phyloP scores from a whole-genome alignment of 2,329 filamentous ascomycete species.

The Trichoderma semiorbis region DNA sequence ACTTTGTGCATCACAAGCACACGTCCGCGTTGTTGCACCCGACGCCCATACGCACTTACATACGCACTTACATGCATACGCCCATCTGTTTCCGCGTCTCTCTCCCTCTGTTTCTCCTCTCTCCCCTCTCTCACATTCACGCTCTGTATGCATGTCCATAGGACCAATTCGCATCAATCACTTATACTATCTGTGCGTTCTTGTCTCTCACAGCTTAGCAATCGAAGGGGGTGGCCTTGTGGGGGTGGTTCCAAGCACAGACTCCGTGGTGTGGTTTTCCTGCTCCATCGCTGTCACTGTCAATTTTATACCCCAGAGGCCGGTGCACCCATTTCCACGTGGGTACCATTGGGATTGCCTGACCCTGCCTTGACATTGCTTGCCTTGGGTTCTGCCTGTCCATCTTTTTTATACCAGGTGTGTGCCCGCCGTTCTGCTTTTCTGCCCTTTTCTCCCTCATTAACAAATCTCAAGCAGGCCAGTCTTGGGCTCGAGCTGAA shows the following conservation, averaged over 20 bases:
- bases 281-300: constrained; percentile 12
- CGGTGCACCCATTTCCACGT: constrained; percentile 12
- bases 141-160: neutral
- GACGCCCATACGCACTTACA: neutral
- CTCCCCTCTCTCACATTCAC: neutral
- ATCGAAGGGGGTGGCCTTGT: neutral
- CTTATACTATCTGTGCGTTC: neutral
- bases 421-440: neutral
- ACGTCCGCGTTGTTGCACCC: neutral
- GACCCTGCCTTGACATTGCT: constrained; percentile 5
- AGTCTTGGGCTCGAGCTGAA: neutral
- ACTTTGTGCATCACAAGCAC: neutral
- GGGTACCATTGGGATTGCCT: constrained; percentile 5
- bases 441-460: constrained; percentile 1
- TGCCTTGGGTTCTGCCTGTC: constrained; percentile 1
- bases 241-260: constrained; percentile 11
- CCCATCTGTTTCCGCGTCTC: neutral
- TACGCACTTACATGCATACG: neutral
- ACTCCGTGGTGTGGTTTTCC: constrained; percentile 10
- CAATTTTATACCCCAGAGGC: constrained; percentile 16
- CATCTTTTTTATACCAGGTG: constrained; percentile 1
- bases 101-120: neutral
- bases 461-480: constrained; percentile 2
- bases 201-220: neutral
- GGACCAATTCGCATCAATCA: neutral